Conservation (phyloP, 2,329 filamentous ascomycete genomes). For the Sphaerulina populicola region DNA sequence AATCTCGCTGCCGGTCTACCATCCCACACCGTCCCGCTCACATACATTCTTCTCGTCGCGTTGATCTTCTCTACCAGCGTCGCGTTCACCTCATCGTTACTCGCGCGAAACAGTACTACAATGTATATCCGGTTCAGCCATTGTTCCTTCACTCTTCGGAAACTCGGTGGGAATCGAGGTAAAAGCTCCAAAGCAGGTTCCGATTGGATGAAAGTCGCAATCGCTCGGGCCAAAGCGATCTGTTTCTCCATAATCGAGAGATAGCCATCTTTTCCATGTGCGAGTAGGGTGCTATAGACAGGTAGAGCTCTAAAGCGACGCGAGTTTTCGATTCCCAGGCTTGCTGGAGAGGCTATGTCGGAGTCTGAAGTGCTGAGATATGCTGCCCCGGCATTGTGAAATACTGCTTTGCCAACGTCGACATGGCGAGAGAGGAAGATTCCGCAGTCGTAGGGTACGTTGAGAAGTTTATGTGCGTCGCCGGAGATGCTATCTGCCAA, state of each 20-base stretch:
- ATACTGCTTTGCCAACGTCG: conserved; percentile 53
- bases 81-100: conserved; percentile 54
- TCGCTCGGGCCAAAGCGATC: conserved; percentile 58
- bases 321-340: conserved; percentile 85
- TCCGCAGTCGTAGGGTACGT: conserved; percentile 88
- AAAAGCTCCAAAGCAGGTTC: conserved; percentile 60
- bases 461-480: conserved; percentile 86
- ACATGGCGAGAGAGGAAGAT: conserved; percentile 71
- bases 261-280: conserved; percentile 64
- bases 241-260: conserved; percentile 62
- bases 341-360: conserved; percentile 67
- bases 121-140: conserved; percentile 53
- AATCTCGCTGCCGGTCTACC: conserved; percentile 68
- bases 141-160: conserved; percentile 32
- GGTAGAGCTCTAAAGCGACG: conserved; percentile 85
- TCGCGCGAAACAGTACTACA: conserved; percentile 70
- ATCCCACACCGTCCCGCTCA: conserved; percentile 72
- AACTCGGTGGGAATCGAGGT: conserved; percentile 35
- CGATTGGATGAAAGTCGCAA: conserved; percentile 56
- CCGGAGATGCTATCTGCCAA: conserved; percentile 79
- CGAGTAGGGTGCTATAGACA: conserved; percentile 69
- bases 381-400: conserved; percentile 75
- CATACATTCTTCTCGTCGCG: conserved; percentile 63
- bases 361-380: conserved; percentile 49
- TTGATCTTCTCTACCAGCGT: conserved; percentile 67